These are phyloP conservation scores for Vicia sativa DNA, from an alignment of 306 rosid genomes.

Conservation along the genomic window DNA sequence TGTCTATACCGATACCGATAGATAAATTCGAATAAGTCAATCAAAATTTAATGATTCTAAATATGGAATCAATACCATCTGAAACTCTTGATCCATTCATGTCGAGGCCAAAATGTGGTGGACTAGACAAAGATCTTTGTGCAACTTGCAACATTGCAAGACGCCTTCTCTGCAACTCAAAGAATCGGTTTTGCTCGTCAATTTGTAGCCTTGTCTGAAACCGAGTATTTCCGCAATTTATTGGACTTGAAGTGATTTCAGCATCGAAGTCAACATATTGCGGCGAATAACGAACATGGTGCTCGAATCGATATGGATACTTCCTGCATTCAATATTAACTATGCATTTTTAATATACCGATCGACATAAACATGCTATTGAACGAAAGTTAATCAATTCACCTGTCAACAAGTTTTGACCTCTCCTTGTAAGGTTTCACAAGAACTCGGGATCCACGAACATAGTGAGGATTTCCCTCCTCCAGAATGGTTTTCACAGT, in stretches of 20 bases:
- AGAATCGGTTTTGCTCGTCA: conserved; percentile 57
- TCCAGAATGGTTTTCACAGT: conserved; percentile 72
- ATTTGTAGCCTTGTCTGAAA: conserved; percentile 45
- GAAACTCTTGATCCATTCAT: conserved; percentile 43
- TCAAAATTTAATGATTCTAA: neutral
- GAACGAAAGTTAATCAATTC: neutral
- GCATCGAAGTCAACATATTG: conserved; percentile 47
- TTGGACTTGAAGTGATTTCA: conserved; percentile 57
- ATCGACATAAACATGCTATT: neutral
- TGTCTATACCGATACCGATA: neutral
- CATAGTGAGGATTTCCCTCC: conserved; percentile 70
- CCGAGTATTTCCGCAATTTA: conserved; percentile 42
- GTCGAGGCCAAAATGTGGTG: conserved; percentile 43
- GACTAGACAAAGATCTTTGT: conserved; percentile 37
- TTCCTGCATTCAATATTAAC: conserved; percentile 50
- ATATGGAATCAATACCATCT: conserved; percentile 30
- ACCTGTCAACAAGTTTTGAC: conserved; percentile 70
- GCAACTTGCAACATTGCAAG: conserved; percentile 49
- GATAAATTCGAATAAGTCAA: neutral
- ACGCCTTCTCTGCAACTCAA: conserved; percentile 54
- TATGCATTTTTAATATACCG: neutral
- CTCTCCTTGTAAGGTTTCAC: conserved; percentile 87
- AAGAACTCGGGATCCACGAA: conserved; percentile 77
- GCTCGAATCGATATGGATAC: conserved; percentile 57
- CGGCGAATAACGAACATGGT: conserved; percentile 40